Evolutionary conservation across 2,329 filamentous ascomycete genomes (phyloP), one percentile per base, ranked within the genome.

Genomic region (Nemania diffusa): DNA sequence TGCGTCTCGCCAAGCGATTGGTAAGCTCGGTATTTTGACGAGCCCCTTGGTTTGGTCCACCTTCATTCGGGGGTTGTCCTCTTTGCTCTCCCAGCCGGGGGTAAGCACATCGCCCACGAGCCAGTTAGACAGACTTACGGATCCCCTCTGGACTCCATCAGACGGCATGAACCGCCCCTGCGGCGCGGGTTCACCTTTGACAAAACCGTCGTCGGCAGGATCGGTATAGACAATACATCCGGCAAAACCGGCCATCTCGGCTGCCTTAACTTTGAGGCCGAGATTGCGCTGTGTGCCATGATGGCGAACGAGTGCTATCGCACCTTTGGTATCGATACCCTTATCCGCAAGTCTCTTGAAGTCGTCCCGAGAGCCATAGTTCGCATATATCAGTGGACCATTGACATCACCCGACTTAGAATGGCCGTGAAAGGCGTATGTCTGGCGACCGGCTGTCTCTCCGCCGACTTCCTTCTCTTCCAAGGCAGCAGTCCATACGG

Each of bases 181-280:
- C 0, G 95, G 94, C 71, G 90, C 94, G 0, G 88, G 84, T 0
- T 89, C 84, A 3, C 94, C 94, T 71, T 88, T 87, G 29, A 87
- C 79, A 74, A 94, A 96, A 1, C 94, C 94, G 76, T 97, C 92
- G 57, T 97, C 91, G 1, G 86, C 85, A 0, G 95, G 95, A 77
- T 98, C 96, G 58, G 91, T 97, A 82, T 97, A 99, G 65, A 97
- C 92, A 63, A 99, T 87, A 74, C 93, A 97, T 15, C 95, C 96
- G 1, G 86, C 89, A 70, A 94, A 96, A 1, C 96, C 96, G 15
- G 92, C 92, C 73, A 93, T 78, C 79, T 97, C 92, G 0, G 96
- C 96, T 9, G 92, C 92, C 80, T 95, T 97, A 74, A 99, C 87
- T 79, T 98, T 97, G 73, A 97, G 81, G 1, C 88, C 92, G 5